phyloP scores from a whole-genome alignment of 352 stramenopile genomes.

The Globisporangium mamillatum region DNA sequence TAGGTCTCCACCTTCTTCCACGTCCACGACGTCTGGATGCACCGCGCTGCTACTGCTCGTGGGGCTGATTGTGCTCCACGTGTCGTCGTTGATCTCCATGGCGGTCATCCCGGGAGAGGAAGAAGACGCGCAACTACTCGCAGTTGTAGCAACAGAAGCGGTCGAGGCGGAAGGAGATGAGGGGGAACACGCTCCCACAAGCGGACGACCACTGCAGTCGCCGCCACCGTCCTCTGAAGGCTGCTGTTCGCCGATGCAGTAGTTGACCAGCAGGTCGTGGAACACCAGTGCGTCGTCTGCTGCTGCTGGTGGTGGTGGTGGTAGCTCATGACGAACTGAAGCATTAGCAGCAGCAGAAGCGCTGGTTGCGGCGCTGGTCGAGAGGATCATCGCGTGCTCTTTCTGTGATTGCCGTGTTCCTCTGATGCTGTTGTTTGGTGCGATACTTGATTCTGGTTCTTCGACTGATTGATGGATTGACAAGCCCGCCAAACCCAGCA shows the following conservation, averaged over 20 bases:
- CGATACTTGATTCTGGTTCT: not conserved
- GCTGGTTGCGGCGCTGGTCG: not conserved
- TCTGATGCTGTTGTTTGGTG: not conserved
- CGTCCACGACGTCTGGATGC: not conserved
- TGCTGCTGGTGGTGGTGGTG: not conserved
- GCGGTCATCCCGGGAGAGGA: not conserved
- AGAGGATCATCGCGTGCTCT: not conserved
- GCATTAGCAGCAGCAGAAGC: not conserved
- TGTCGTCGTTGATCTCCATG: not conserved
- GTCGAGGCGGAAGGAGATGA: not conserved
- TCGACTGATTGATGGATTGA: too few relatives aligned
- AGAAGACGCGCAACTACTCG: not conserved
- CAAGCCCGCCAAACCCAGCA: too few relatives aligned
- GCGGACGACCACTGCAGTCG: not conserved
- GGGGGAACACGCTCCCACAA: not conserved
- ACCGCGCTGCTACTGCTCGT: not conserved
- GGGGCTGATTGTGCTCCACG: not conserved
- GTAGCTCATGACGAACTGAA: not conserved
- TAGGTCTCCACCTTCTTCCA: not conserved
- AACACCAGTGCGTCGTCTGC: not conserved
- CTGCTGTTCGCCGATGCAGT: not conserved
- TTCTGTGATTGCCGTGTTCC: not conserved
- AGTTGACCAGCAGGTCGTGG: not conserved
- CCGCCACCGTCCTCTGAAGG: too few relatives aligned
- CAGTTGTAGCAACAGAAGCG: not conserved